Conservation (phyloP, 345 rosid genomes). For the Schrenkiella parvula region DNA sequence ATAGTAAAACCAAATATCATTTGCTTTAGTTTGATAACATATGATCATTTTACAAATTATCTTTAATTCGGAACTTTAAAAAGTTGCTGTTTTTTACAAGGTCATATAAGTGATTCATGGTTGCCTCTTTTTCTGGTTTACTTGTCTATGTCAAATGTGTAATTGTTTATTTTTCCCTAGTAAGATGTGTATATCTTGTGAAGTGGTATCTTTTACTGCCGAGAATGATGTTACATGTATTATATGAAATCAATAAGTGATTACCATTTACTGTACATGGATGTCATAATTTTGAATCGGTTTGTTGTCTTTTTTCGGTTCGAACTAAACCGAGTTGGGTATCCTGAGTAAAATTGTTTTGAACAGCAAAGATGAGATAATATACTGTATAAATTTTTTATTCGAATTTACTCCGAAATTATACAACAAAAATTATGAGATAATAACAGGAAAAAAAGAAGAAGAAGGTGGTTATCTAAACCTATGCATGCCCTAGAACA, state of each 20-base stretch:
- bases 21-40: background rate
- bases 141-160: background rate
- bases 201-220: too few species aligned
- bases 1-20: too few species aligned
- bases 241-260: background rate
- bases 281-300: background rate
- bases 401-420: conserved; percentile 1
- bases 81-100: too few species aligned
- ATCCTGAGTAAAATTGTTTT: background rate
- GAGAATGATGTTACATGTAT: too few species aligned
- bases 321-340: background rate
- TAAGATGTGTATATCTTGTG: background rate
- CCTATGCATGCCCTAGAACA: conserved; percentile 14
- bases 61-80: too few species aligned
- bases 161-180: background rate
- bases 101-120: too few species aligned
- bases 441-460: background rate
- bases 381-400: background rate
- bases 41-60: background rate
- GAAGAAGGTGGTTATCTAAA: background rate
- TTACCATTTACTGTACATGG: background rate
- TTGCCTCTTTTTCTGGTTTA: background rate
- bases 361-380: background rate
- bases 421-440: background rate
- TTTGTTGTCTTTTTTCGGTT: background rate